Evolutionary conservation across 2,329 filamentous ascomycete species (phyloP).

Genomic region (Spiromastix sp.): DNA sequence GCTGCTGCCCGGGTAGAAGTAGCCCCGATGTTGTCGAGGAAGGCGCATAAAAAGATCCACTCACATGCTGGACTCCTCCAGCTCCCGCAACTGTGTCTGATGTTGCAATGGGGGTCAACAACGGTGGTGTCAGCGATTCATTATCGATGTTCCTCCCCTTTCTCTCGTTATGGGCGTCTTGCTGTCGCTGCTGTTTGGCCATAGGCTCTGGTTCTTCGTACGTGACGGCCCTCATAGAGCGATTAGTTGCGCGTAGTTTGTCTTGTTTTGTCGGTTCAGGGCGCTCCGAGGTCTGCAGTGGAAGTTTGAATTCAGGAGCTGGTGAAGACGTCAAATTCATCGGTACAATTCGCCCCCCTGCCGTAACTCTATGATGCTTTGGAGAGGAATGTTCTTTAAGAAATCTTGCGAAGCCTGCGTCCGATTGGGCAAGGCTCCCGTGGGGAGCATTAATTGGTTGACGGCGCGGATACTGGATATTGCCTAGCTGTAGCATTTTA

Average conservation of each 20-base stretch:
- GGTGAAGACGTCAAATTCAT: constrained; percentile 26
- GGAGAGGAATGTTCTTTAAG: constrained; percentile 38
- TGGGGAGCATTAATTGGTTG: constrained; percentile 26
- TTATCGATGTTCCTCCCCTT: no score
- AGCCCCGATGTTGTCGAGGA: no score
- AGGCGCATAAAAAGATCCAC: no score
- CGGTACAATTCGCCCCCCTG: constrained; percentile 39
- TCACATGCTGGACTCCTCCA: no score
- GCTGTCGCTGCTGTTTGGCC: no score
- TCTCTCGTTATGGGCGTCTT: no score
- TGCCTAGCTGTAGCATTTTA: constrained; percentile 10
- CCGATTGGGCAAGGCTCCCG: constrained; percentile 21
- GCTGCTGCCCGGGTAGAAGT: constrained; percentile 3
- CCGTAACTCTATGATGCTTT: constrained; percentile 39
- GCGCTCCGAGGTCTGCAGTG: constrained; percentile 11
- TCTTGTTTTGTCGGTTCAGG: background rate
- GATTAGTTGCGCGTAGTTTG: background rate
- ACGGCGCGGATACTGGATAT: constrained; percentile 16
- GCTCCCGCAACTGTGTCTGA: constrained; percentile 1
- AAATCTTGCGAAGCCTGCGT: constrained; percentile 37
- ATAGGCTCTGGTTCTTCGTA: no score
- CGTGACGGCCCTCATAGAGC: no score
- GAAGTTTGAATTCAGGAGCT: constrained; percentile 27
- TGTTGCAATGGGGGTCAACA: no score
- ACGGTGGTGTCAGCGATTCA: no score